Percentiles rank a stretch among this genome's conserved stretches.
These are phyloP conservation scores for Alternaria gansuensis DNA, from an alignment of 2,329 filamentous ascomycete genomes.

Conservation along the genomic window DNA sequence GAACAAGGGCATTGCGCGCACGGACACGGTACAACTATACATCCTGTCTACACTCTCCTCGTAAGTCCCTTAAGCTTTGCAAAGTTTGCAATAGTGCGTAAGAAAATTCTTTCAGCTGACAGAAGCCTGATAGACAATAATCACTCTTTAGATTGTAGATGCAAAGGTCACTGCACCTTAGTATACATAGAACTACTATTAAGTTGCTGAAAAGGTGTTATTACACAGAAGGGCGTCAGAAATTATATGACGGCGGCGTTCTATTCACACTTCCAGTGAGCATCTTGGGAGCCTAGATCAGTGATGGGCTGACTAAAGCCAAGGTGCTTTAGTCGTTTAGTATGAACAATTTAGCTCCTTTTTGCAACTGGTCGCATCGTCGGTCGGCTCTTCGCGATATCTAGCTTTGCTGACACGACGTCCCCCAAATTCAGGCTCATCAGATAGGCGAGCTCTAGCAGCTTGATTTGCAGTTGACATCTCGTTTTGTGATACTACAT, in stretches of 20 bases:
- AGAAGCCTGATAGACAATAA: background rate
- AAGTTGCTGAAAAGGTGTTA: background rate
- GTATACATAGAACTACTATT: background rate
- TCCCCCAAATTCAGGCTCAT: background rate
- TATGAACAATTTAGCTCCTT: background rate
- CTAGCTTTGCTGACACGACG: background rate
- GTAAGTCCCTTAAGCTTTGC: background rate
- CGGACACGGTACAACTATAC: too few relatives aligned
- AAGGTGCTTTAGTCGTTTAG: background rate
- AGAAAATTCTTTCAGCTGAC: background rate
- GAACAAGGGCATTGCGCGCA: too few relatives aligned
- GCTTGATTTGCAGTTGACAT: background rate
- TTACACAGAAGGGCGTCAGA: background rate
- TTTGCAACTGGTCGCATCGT: background rate
- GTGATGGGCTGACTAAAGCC: background rate
- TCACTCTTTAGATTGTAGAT: background rate
- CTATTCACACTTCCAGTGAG: background rate
- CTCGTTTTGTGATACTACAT: too few relatives aligned
- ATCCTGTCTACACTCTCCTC: background rate
- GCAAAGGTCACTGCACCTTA: background rate
- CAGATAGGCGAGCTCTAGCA: background rate
- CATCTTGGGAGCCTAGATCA: background rate
- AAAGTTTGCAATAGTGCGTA: background rate
- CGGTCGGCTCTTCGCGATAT: background rate
- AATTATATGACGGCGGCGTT: background rate